phyloP scores from a whole-genome alignment of 805 yeast species.

The Peterozyma xylosa region DNA sequence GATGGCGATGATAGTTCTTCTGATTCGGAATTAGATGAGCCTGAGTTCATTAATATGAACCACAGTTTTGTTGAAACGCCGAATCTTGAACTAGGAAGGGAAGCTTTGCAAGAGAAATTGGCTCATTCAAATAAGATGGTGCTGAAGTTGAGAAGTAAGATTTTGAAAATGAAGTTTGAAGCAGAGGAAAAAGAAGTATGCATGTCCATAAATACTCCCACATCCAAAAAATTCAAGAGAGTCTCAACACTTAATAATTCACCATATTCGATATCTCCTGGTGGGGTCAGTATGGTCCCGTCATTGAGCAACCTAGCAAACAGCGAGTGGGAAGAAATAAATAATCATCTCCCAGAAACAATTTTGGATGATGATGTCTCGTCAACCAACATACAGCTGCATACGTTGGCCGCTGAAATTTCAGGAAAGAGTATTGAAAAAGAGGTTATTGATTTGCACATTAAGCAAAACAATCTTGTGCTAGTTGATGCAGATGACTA shows the following conservation, averaged over 20 bases:
- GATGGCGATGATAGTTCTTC: too few species aligned
- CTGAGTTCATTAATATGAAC: too few species aligned
- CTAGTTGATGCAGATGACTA: slow-evolving; percentile 17
- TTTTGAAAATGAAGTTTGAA: slow-evolving; percentile 36
- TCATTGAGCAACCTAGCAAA: too few species aligned
- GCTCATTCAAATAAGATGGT: slow-evolving; percentile 58
- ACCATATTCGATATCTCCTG: slow-evolving; percentile 10
- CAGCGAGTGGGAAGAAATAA: too few species aligned
- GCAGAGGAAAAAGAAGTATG: slow-evolving; percentile 24
- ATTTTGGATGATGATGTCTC: too few species aligned
- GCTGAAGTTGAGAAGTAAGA: slow-evolving; percentile 43
- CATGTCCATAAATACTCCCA: too few species aligned
- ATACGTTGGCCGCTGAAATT: too few species aligned
- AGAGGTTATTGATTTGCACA: slow-evolving; percentile 5
- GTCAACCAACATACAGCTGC: too few species aligned
- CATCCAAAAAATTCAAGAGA: too few species aligned
- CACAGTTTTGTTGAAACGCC: too few species aligned
- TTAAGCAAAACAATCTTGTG: slow-evolving; percentile 13
- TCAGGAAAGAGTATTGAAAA: background rate
- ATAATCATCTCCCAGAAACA: too few species aligned
- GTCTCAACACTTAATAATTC: background rate
- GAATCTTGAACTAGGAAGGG: slow-evolving; percentile 48
- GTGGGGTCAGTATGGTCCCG: slow-evolving; percentile 9
- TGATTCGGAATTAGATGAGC: too few species aligned
- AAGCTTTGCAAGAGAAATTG: slow-evolving; percentile 58